Evolutionary conservation across 192 early-diverging fungal genomes (phyloP), one percentile per base, ranked within the genome.

Genomic region (Coemansia sp.): DNA sequence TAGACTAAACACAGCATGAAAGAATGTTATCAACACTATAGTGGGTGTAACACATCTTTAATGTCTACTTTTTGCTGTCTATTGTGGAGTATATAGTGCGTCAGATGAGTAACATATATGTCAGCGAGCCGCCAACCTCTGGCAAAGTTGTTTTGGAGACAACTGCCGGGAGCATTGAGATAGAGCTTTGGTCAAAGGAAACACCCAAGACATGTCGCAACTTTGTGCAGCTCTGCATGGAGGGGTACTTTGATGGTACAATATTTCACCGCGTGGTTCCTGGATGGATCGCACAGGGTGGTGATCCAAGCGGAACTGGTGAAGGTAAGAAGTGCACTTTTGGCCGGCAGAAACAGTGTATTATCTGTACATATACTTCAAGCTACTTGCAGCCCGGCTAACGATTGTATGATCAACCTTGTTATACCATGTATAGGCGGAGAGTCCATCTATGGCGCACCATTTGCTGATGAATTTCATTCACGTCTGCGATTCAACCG

Each of bases 121-220:
- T 75, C 38, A 75, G 72, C 61, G 81, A 83, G 56, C 81, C 81
- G 48, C 72, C 81, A 4, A 83, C 81, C 23, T 90, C 87, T 76
- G 88, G 87, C 54, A 91, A 90, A 57, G 90, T 98, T 32, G 84
- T 92, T 68, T 72, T 98, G 40, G 88, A 95, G 23, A 96, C 96
- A 11, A 89, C 91, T 9, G 81, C 79, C 37, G 96, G 96, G 13
- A 91, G 93, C 74, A 86, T 98, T 37, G 92, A 94, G 38, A 88
- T 98, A 18, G 94, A 97, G 74, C 87, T 97, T 39, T 98, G 95
- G 93, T 84, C 92, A n/a, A 96, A 96, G 65, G 95, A 98, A 74
- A 70, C 92, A 0, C 96, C 96, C 0, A 92, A 91, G 63, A 90
- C 96, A 10, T 90, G 90, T 65, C 86, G 95, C n/a, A 98, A 98